Base-by-base conservation (phyloP, 2,329 filamentous ascomycete species). In the Diplodia mutila region DNA sequence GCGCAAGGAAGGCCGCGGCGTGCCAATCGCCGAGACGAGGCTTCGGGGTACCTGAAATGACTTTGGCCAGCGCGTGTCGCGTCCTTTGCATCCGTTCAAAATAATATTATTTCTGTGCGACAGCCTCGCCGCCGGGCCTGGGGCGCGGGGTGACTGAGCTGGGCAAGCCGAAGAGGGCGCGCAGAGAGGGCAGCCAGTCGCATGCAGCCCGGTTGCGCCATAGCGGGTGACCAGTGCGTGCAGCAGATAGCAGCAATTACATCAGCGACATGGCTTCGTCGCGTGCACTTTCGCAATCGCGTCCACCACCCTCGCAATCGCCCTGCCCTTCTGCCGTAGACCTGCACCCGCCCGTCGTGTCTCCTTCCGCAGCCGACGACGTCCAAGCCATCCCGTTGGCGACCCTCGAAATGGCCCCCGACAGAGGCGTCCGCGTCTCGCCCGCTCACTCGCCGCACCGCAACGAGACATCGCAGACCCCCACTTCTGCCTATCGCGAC, bases 381-480 rank as follows among this genome's bases (percentile, higher is more conserved):
- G 52, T 14, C 59, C 23, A 61, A 21, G 59, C 59, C 42, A 63
- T 64, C 57, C 66, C 57, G 55, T 46, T 61, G 52, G 59, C 59
- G 6, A 8, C 14, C 18, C 53, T 57, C 52, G 34, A 39, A 16
- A 78, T 78, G 76, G 76, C 76, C 57, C 76, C 75, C 34, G 76
- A 78, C 68, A 72, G 76, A 73, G 76, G 76, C 23, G 2, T n/a
- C 21, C 9, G 23, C 42, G 32, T 14, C 27, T 18, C 11, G 18
- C 54, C 5, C 21, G 18, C 54, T 8, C 25, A 27, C 16, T 6
- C 39, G 49, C 52, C 23, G 59, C 39, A 18, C 1, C 39, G 39
- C 39, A 18, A 14, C 57, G 42, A 23, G 27, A 12, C 12, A 21
- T 21, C 27, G 55, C 57, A 34, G 7, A 37, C 64, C 64, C 64